Evolutionary conservation across 352 stramenopile genomes (phyloP).

Genomic region (Pythium periplocum): DNA sequence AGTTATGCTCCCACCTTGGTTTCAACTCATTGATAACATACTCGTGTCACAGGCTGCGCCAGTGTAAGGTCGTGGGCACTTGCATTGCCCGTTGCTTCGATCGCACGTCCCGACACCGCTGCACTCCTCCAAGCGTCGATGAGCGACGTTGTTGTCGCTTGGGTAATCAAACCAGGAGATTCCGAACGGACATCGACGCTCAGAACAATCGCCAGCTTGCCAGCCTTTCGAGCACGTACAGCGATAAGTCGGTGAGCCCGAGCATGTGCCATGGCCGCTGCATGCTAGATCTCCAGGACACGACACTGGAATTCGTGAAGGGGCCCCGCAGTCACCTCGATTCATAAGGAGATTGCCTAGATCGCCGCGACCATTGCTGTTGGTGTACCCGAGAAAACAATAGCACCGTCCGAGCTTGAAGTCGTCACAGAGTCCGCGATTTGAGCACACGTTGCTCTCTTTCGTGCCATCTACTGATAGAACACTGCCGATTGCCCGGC

Average conservation of each 20-base stretch:
- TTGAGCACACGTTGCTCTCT: conserved; percentile 62
- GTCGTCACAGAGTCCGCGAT: conserved; percentile 58
- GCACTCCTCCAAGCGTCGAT: conserved; percentile 51
- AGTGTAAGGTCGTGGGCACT: conserved; percentile 65
- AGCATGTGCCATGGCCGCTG: conserved; percentile 77
- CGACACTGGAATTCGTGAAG: conserved; percentile 46
- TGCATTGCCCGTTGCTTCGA: conserved; percentile 57
- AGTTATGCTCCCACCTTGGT: conserved; percentile 3
- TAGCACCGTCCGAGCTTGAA: conserved; percentile 47
- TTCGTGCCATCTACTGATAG: conserved; percentile 55
- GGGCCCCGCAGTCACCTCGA: conserved; percentile 57
- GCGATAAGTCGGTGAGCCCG: conserved; percentile 34
- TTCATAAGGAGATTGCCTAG: conserved; percentile 39
- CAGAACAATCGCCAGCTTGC: conserved; percentile 70
- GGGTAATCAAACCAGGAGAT: conserved; percentile 71
- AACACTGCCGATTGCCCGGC: conserved; percentile 21
- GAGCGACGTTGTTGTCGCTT: conserved; percentile 38
- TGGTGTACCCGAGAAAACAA: conserved; percentile 60
- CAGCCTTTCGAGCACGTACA: conserved; percentile 74
- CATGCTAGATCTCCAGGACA: conserved; percentile 68
- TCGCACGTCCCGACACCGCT: conserved; percentile 63
- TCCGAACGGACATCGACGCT: conserved; percentile 48
- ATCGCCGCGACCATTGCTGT: conserved; percentile 54
- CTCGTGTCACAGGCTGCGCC: conserved; percentile 64
- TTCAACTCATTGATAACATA: conserved; percentile 20